phyloP scores from a whole-genome alignment of 208 protist genomes.

The Wallacemonas sp. region DNA sequence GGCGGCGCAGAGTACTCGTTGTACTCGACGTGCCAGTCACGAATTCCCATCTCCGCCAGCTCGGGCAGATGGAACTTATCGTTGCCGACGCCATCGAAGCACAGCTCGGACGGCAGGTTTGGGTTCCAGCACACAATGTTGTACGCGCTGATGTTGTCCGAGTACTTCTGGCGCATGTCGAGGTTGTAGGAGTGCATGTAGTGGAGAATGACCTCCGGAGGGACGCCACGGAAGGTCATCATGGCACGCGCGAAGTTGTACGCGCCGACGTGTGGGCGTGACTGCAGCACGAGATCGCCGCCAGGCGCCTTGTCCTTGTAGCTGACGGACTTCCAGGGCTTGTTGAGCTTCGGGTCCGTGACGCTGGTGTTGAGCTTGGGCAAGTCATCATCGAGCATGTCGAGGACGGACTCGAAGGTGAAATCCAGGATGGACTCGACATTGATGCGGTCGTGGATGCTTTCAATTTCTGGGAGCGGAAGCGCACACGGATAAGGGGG shows the following conservation, averaged over 20 bases:
- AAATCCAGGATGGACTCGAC: slow-evolving; percentile 58
- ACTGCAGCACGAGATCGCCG: slow-evolving; percentile 76
- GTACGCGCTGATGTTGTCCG: slow-evolving; percentile 54
- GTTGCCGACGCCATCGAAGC: slow-evolving; percentile 27
- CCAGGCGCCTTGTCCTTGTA: slow-evolving; percentile 60
- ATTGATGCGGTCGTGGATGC: slow-evolving; percentile 36
- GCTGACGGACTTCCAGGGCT: slow-evolving; percentile 57
- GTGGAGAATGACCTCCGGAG: slow-evolving; percentile 54
- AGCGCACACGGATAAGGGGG: slow-evolving; percentile 85
- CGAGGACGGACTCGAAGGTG: slow-evolving; percentile 50
- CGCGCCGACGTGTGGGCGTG: slow-evolving; percentile 65
- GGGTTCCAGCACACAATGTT: slow-evolving; percentile 60
- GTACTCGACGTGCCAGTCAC: slow-evolving; percentile 73
- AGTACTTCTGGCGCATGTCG: slow-evolving; percentile 60
- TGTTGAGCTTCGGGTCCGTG: slow-evolving; percentile 24
- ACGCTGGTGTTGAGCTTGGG: slow-evolving; percentile 43
- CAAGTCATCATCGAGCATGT: slow-evolving; percentile 60
- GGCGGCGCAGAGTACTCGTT: slow-evolving; percentile 71
- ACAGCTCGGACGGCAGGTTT: slow-evolving; percentile 28
- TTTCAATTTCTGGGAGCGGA: slow-evolving; percentile 62
- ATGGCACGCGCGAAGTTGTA: slow-evolving; percentile 84
- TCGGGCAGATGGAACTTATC: slow-evolving; percentile 53
- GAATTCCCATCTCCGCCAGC: slow-evolving; percentile 33
- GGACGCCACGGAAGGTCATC: slow-evolving; percentile 53
- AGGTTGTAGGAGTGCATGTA: slow-evolving; percentile 66